Conservation (phyloP, 1,139 yeast species). For the Geotrichum candidum region DNA sequence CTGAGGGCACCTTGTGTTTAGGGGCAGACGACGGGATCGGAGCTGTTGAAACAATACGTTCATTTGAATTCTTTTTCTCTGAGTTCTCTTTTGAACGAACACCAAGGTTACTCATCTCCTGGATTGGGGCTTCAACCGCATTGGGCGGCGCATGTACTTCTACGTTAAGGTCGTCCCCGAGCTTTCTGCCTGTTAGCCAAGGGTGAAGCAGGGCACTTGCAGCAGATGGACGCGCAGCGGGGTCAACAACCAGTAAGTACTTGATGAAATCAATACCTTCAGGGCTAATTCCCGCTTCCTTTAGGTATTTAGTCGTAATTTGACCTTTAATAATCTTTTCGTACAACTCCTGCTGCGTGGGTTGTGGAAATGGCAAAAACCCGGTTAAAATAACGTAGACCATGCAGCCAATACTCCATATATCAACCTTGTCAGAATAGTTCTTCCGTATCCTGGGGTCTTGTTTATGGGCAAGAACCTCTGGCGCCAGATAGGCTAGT, state of each 20-base stretch:
- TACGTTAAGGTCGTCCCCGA: slow-evolving; percentile 1
- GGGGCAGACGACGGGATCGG: background rate
- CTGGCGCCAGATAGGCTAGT: slow-evolving; percentile 89
- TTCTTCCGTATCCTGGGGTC: slow-evolving; percentile 13
- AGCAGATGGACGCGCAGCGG: slow-evolving; percentile 63
- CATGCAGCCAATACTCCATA: slow-evolving; percentile 94
- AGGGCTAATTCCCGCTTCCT: slow-evolving; percentile 57
- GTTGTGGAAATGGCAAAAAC: slow-evolving; percentile 88
- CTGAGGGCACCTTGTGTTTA: background rate
- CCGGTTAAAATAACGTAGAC: slow-evolving; percentile 86
- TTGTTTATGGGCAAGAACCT: slow-evolving; percentile 52
- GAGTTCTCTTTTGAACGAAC: background rate
- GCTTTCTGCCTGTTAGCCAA: slow-evolving; percentile 42
- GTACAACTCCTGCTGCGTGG: slow-evolving; percentile 80
- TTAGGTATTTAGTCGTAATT: slow-evolving; percentile 72
- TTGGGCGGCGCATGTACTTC: slow-evolving; percentile 1
- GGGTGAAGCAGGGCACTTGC: slow-evolving; percentile 63
- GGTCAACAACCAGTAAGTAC: slow-evolving; percentile 67
- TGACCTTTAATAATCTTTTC: slow-evolving; percentile 69
- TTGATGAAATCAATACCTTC: slow-evolving; percentile 64
- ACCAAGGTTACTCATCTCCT: slow-evolving; percentile 6
- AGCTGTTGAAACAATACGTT: too few species aligned
- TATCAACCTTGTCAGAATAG: slow-evolving; percentile 84
- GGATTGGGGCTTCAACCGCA: background rate
- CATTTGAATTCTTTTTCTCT: background rate